Conservation (phyloP, 495 filamentous ascomycete genomes). For the Aspergillus indologenus region DNA sequence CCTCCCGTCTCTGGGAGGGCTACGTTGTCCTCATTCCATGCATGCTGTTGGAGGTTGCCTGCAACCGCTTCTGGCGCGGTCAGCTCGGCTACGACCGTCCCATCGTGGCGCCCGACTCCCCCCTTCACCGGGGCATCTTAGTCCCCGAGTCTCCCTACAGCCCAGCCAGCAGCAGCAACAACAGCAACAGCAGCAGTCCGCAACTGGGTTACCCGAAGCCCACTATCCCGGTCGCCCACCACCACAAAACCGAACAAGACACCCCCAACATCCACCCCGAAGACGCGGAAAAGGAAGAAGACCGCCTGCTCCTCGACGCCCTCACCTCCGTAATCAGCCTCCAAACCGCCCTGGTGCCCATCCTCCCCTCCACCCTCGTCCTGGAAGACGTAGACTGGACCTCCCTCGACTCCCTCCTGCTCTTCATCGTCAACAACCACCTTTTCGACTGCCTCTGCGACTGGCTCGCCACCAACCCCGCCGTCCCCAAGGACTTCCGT, state of each 20-base stretch:
- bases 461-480: slow-evolving; percentile 29
- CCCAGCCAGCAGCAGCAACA: background rate
- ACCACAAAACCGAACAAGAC: background rate
- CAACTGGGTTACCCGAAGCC: background rate
- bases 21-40: slow-evolving; percentile 46
- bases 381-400: slow-evolving; percentile 29
- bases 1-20: slow-evolving; percentile 46
- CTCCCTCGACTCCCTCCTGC: slow-evolving; percentile 30
- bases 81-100: slow-evolving; percentile 45
- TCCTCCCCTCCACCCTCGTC: slow-evolving; percentile 20
- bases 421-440: slow-evolving; percentile 35
- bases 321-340: slow-evolving; percentile 9
- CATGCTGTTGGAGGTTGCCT: slow-evolving; percentile 37
- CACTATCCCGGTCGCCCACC: background rate
- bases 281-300: slow-evolving; percentile 10
- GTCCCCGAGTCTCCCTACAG: background rate
- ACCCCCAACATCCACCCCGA: background rate
- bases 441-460: slow-evolving; percentile 44
- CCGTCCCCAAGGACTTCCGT: slow-evolving; percentile 11
- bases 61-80: slow-evolving; percentile 45
- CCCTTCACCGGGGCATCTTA: background rate
- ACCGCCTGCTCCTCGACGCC: slow-evolving; percentile 3
- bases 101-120: slow-evolving; percentile 12
- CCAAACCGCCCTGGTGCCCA: slow-evolving; percentile 15
- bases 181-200: background rate